Evolutionary conservation across 495 filamentous ascomycete species (phyloP).

Genomic region (Aspergillus saccharolyticus): DNA sequence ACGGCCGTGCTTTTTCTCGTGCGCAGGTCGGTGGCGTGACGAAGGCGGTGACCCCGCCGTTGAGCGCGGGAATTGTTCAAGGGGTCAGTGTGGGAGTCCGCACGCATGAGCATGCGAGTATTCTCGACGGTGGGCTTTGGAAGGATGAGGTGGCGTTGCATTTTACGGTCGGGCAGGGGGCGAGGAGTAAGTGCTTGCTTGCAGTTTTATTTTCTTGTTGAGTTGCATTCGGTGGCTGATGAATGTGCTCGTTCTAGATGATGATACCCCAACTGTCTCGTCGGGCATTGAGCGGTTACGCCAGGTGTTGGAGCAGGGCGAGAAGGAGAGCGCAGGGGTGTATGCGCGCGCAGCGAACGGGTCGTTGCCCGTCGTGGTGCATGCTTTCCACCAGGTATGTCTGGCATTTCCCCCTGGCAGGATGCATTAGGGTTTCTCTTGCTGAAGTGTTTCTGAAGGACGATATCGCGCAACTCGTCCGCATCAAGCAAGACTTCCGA

Average conservation of each 20-base stretch:
- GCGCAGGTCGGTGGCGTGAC: slow-evolving; percentile 49
- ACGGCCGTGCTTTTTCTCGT: slow-evolving; percentile 37
- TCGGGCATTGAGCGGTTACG: neutral
- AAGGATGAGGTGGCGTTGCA: slow-evolving; percentile 42
- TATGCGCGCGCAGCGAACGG: neutral
- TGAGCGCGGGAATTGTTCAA: slow-evolving; percentile 29
- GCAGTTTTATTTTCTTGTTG: neutral
- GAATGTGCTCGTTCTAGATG: neutral
- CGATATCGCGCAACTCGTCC: slow-evolving; percentile 32
- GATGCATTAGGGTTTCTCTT: no score
- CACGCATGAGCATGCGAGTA: slow-evolving; percentile 36
- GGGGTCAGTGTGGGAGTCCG: slow-evolving; percentile 44
- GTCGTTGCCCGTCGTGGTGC: neutral
- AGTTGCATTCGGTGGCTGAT: neutral
- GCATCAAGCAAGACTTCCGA: slow-evolving; percentile 25
- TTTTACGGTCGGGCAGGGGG: slow-evolving; percentile 30
- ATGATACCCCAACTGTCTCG: neutral
- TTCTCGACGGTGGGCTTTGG: slow-evolving; percentile 35
- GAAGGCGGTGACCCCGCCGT: slow-evolving; percentile 41
- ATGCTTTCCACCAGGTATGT: neutral
- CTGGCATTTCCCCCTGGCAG: neutral
- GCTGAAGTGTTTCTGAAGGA: no score
- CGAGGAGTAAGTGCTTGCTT: slow-evolving; percentile 12
- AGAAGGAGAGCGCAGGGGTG: neutral
- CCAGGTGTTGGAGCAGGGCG: neutral